Conservation (phyloP, 2,329 filamentous ascomycete species). For the Beauveria pseudobassiana region DNA sequence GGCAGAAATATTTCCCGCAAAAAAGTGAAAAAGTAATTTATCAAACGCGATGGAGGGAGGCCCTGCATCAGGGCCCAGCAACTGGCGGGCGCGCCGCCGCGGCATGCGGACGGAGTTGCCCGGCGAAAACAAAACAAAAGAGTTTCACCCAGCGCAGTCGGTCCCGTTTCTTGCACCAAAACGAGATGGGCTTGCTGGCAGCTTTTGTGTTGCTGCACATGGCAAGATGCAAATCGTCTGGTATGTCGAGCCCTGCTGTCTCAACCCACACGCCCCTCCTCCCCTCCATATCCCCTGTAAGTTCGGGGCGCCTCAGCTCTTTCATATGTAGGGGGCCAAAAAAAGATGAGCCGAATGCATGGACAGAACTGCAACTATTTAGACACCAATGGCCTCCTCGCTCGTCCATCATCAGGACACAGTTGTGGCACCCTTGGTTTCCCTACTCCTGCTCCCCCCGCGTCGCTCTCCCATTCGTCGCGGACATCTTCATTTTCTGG, state of each 20-base stretch:
- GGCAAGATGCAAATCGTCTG: no score
- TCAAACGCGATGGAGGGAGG: not conserved
- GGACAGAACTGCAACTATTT: no score
- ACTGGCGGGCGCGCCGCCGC: not conserved
- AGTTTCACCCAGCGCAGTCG: not conserved
- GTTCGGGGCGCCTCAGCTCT: not conserved
- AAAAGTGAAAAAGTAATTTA: not conserved
- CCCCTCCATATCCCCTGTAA: not conserved
- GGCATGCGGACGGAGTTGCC: not conserved
- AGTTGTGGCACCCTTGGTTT: no score
- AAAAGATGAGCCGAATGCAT: not conserved
- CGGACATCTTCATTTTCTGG: not conserved
- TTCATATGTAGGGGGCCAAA: slow-evolving; percentile 4
- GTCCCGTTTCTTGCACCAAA: not conserved
- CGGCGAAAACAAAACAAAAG: not conserved
- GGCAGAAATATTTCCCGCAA: no score
- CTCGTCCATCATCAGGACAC: no score
- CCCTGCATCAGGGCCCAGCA: not conserved
- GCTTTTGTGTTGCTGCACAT: not conserved
- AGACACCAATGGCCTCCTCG: no score
- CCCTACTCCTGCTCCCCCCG: no score
- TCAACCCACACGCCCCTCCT: not conserved
- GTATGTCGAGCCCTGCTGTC: no score
- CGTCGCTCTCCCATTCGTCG: not conserved
- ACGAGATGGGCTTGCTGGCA: not conserved